Evolutionary conservation across 2,329 filamentous ascomycete species (phyloP).

Genomic region (Fusarium austroafricanum): DNA sequence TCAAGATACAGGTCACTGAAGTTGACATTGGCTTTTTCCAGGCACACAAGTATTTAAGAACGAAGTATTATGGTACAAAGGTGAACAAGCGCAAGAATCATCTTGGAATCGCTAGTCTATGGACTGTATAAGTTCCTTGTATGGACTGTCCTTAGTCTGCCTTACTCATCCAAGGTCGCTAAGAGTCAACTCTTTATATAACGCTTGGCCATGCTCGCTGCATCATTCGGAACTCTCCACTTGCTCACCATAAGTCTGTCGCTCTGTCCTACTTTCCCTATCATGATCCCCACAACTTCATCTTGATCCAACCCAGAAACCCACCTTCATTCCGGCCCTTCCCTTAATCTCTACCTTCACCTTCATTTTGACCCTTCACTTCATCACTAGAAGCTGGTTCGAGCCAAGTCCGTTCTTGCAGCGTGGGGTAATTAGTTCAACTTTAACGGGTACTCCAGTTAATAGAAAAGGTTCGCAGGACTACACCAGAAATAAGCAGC

Average conservation of each 20-base stretch:
- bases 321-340: no score
- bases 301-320: no score
- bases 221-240: not conserved
- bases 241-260: not conserved
- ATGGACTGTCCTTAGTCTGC: no score
- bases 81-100: not conserved
- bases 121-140: not conserved
- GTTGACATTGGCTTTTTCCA: no score
- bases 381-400: no score
- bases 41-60: not conserved
- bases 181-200: not conserved
- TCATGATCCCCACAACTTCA: no score
- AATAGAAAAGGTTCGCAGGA: not conserved
- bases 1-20: no score
- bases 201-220: not conserved
- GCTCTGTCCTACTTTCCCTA: no score
- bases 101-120: not conserved
- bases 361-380: no score
- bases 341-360: no score
- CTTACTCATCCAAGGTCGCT: not conserved
- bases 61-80: not conserved
- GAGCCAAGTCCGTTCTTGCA: no score
- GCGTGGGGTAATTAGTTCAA: not conserved
- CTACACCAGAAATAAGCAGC: no score
- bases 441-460: not conserved